These are phyloP conservation scores for Ustilago bromivora DNA, from an alignment of 1,284 basidiomycete species.

Conservation along the genomic window DNA sequence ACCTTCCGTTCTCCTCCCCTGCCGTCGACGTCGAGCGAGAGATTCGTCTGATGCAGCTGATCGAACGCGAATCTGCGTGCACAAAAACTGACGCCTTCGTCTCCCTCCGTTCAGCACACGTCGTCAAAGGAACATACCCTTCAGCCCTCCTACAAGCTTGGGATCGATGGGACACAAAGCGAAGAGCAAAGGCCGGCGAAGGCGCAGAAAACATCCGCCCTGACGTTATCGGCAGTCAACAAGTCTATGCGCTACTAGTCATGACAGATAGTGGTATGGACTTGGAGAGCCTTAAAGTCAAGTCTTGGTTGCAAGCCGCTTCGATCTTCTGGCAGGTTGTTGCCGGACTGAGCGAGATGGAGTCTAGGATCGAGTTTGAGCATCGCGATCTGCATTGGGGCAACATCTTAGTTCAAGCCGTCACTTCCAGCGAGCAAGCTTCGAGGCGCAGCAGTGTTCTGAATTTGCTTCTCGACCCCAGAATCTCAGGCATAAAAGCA, in stretches of 20 bases:
- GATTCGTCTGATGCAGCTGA: conserved; percentile 83
- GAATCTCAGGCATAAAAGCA: conserved; percentile 75
- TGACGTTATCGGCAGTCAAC: conserved; percentile 77
- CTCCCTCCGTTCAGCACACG: conserved; percentile 74
- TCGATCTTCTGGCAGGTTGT: conserved; percentile 91
- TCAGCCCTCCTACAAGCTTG: conserved; percentile 81
- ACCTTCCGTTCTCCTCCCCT: conserved; percentile 69
- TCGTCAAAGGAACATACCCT: conserved; percentile 88
- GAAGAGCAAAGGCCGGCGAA: conserved; percentile 71
- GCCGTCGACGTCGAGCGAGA: conserved; percentile 85
- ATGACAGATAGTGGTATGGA: conserved; percentile 89
- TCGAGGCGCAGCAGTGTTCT: neutral
- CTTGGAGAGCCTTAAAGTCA: conserved; percentile 83
- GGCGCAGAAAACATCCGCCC: conserved; percentile 88
- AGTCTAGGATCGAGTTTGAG: conserved; percentile 85
- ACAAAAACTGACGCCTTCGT: conserved; percentile 36
- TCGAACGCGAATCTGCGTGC: conserved; percentile 66
- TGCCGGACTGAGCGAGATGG: conserved; percentile 81
- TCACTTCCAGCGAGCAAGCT: neutral
- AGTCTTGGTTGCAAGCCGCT: conserved; percentile 85
- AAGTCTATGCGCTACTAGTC: conserved; percentile 87
- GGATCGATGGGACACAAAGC: conserved; percentile 80
- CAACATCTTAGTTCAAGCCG: conserved; percentile 81
- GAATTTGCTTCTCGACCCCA: conserved; percentile 62
- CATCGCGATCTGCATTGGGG: conserved; percentile 98